phyloP scores from a whole-genome alignment of 2,329 filamentous ascomycete genomes.

The Cladophialophora chaetospira region DNA sequence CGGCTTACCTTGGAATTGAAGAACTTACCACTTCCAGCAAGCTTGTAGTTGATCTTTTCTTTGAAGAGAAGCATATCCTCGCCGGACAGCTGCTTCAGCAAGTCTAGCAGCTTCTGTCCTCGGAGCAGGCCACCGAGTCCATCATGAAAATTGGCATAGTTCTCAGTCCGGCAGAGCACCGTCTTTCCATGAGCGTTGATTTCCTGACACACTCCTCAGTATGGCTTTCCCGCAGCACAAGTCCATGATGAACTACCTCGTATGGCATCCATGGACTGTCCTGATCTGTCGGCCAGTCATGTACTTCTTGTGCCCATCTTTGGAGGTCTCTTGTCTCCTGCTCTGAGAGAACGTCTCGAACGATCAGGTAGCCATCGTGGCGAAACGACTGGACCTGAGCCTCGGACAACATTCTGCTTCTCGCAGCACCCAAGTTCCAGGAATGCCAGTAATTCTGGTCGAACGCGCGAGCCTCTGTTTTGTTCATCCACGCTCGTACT shows the following conservation, averaged over 20 bases:
- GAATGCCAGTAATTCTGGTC: not conserved
- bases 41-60: conserved; percentile 49
- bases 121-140: conserved; percentile 43
- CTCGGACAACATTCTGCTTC: not conserved
- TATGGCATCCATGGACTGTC: conserved; percentile 14
- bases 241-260: not conserved
- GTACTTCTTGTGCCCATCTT: conserved; percentile 41
- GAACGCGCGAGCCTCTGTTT: not conserved
- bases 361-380: conserved; percentile 9
- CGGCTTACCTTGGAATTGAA: not conserved
- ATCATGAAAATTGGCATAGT: conserved; percentile 38
- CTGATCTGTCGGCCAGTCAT: conserved; percentile 36
- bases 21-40: conserved; percentile 41
- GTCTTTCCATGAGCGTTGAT: conserved; percentile 38
- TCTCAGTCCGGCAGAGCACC: conserved; percentile 40
- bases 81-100: conserved; percentile 40
- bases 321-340: conserved; percentile 24
- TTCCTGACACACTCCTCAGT: conserved; percentile 35
- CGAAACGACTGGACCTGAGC: conserved; percentile 1
- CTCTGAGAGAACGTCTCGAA: conserved; percentile 8
- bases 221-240: not conserved
- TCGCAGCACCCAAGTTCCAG: not conserved
- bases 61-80: conserved; percentile 48
- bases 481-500: no score
- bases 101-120: conserved; percentile 36